A percentile compares a stretch with the other conserved stretches of the same genome.
Evolutionary conservation across 139 green algal species (phyloP).

Genomic region (Chlamydomonas sp.): DNA sequence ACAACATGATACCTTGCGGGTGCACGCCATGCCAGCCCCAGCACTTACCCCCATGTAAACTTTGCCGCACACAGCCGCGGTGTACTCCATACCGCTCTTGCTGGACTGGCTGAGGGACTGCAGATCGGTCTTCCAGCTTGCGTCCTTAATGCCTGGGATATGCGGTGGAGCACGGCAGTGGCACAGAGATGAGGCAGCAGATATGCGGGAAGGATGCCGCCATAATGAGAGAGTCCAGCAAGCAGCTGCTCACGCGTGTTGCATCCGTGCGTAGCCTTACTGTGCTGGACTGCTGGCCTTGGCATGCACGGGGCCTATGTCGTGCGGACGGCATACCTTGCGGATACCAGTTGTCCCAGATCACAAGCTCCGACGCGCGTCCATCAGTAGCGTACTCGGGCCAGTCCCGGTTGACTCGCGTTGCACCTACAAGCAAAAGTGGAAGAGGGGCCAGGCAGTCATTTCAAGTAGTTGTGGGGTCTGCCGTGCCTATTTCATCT

Average conservation of each 20-base stretch:
- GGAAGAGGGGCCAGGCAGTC: neutral
- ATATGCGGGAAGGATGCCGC: no score
- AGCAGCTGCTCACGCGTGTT: no score
- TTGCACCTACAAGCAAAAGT: neutral
- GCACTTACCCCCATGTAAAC: slow-evolving; percentile 18
- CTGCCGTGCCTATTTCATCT: no score
- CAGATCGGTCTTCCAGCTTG: neutral
- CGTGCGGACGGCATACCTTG: neutral
- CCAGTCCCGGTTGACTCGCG: slow-evolving; percentile 12
- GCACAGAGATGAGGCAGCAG: no score
- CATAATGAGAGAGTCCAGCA: no score
- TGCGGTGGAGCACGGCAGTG: no score
- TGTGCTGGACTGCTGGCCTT: no score
- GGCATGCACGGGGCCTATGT: no score
- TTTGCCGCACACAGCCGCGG: slow-evolving; percentile 10
- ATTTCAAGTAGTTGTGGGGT: neutral
- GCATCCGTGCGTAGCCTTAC: no score
- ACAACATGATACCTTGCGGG: neutral
- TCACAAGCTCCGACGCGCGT: no score
- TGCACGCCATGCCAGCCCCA: neutral
- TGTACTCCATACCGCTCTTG: neutral
- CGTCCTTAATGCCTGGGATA: neutral
- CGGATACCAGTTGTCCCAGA: neutral
- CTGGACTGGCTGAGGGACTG: neutral
- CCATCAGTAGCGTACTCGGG: slow-evolving; percentile 3